Conservation (phyloP, 768 basidiomycete genomes). For the Tylopilus vinaceipallidus region DNA sequence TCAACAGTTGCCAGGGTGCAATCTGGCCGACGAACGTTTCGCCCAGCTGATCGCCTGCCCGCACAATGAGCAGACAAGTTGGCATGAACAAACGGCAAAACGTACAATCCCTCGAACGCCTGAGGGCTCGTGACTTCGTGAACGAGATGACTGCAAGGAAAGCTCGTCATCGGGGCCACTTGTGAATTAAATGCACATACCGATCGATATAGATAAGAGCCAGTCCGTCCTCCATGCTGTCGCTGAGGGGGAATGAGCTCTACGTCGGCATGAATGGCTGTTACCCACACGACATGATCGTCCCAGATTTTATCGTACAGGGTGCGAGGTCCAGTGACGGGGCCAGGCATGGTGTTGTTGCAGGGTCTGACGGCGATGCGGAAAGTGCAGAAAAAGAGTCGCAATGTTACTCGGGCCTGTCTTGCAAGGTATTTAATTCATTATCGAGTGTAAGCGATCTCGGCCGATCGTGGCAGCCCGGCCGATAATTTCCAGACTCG, state of each 20-base stretch:
- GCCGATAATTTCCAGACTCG: constrained; percentile 13
- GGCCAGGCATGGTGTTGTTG: constrained; percentile 47
- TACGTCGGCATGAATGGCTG: constrained; percentile 5
- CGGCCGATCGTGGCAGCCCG: constrained; percentile 16
- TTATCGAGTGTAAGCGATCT: not conserved
- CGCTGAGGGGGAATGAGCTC: constrained; percentile 39
- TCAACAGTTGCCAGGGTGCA: constrained; percentile 89
- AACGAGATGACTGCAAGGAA: constrained; percentile 50
- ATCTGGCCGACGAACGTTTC: constrained; percentile 79
- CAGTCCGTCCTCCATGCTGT: constrained; percentile 70
- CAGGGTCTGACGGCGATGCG: constrained; percentile 3
- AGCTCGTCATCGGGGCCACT: not conserved
- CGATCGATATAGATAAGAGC: constrained; percentile 84
- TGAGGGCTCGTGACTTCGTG: constrained; percentile 95
- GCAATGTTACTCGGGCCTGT: not conserved
- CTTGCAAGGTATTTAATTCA: constrained; percentile 2
- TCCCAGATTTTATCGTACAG: constrained; percentile 99
- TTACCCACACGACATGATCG: constrained; percentile 85
- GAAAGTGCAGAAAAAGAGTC: not conserved
- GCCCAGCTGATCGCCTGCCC: constrained; percentile 64
- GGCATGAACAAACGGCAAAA: constrained; percentile 6
- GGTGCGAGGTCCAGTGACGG: constrained; percentile 70
- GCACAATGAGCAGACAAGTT: constrained; percentile 11
- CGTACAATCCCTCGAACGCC: constrained; percentile 84
- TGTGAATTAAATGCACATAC: constrained; percentile 34